Base-by-base conservation (phyloP, 345 rosid species). In the Sisymbrium altissimum region DNA sequence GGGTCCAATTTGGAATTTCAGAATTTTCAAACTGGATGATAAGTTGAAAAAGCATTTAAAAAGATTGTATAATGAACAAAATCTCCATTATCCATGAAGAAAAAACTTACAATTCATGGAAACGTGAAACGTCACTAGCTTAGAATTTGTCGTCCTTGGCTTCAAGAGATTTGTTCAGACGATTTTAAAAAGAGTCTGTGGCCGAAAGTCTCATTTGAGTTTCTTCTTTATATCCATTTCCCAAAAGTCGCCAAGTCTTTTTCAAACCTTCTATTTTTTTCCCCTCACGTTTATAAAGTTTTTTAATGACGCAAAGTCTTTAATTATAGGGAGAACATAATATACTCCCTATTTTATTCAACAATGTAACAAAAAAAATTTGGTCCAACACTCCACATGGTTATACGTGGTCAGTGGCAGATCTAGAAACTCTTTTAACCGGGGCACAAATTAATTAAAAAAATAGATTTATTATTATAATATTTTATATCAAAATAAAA, bases 371-470 rank as follows among this genome's bases (percentile, higher is more conserved):
- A 32, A 56, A 33, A 9, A 33, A 49, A 61, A n/a, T 44, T 33
- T 72, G 76, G 53, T 45, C 73, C 62, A 45, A 52, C 76, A 72
- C 30, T 40, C 35, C 64, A 72, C 76, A 32, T 64, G 75, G 50
- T 9, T n/a, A n/a, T n/a, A n/a, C n/a, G n/a, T n/a, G n/a, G n/a
- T n/a, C n/a, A n/a, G n/a, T n/a, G n/a, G n/a, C n/a, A n/a, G n/a
- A n/a, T n/a, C n/a, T n/a, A n/a, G n/a, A n/a, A n/a, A n/a, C n/a
- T n/a, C n/a, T n/a, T n/a, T n/a, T n/a, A n/a, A n/a, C n/a, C n/a
- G n/a, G n/a, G n/a, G n/a, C n/a, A n/a, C n/a, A n/a, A n/a, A n/a
- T n/a, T n/a, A n/a, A n/a, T n/a, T n/a, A n/a, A n/a, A n/a, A n/a
- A n/a, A n/a, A n/a, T n/a, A n/a, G n/a, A n/a, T n/a, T n/a, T n/a